phyloP scores from a whole-genome alignment of 2,329 filamentous ascomycete genomes.

The Hypoxylon sp. region DNA sequence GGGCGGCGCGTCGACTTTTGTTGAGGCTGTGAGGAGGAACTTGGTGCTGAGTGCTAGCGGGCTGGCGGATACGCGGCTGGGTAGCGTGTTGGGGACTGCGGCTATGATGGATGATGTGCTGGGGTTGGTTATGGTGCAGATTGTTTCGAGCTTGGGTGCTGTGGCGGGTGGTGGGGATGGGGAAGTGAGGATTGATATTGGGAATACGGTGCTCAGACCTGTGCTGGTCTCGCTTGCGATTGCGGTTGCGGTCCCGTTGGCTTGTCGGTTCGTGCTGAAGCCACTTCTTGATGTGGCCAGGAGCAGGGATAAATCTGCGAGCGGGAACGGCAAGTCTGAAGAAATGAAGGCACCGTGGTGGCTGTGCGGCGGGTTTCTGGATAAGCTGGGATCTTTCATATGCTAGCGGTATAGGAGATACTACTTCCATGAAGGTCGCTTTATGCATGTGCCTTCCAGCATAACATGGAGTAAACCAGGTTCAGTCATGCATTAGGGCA shows the following conservation, averaged over 20 bases:
- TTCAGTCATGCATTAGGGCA: background rate
- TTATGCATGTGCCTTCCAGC: too few relatives aligned
- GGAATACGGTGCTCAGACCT: constrained; percentile 59
- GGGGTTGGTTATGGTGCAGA: constrained; percentile 80
- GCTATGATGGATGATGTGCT: constrained; percentile 88
- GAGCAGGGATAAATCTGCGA: background rate
- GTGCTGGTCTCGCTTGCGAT: constrained; percentile 65
- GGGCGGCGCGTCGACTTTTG: constrained; percentile 71
- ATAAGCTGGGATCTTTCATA: background rate
- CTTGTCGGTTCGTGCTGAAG: constrained; percentile 60
- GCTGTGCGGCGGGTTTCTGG: constrained; percentile 46
- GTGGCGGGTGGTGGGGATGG: constrained; percentile 29
- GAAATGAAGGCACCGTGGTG: background rate
- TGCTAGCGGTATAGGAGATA: too few relatives aligned
- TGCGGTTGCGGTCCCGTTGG: constrained; percentile 60
- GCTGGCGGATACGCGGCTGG: constrained; percentile 59
- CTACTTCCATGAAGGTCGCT: too few relatives aligned
- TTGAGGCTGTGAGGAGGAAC: constrained; percentile 69
- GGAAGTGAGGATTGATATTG: constrained; percentile 28
- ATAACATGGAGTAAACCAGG: background rate
- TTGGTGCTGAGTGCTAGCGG: constrained; percentile 62
- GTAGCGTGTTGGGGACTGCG: constrained; percentile 76
- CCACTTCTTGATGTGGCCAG: constrained; percentile 49
- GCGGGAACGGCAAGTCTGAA: background rate
- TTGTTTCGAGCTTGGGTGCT: constrained; percentile 74